A percentile compares a stretch with the other conserved stretches of the same genome.
These are phyloP conservation scores for Phaeosphaeriaceae sp. DNA, from an alignment of 2,329 filamentous ascomycete species.

Conservation along the genomic window DNA sequence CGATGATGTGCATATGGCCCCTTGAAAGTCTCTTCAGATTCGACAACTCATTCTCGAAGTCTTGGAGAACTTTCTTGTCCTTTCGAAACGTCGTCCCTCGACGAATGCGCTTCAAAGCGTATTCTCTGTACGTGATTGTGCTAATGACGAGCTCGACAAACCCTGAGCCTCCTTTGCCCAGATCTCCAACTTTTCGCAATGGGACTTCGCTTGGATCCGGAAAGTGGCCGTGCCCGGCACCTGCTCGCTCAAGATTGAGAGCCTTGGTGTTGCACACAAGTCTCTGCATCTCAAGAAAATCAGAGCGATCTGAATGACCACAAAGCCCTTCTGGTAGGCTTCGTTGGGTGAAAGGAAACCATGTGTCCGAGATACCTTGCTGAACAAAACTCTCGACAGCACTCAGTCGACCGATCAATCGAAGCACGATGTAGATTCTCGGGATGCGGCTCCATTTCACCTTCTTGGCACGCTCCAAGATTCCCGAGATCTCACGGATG, in stretches of 20 bases:
- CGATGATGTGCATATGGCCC: constrained; percentile 23
- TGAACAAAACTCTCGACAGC: constrained; percentile 16
- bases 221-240: constrained; percentile 17
- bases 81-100: constrained; percentile 15
- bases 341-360: constrained; percentile 17
- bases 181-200: constrained; percentile 11
- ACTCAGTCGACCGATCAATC: constrained; percentile 14
- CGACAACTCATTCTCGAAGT: constrained; percentile 21
- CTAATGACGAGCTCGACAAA: constrained; percentile 30
- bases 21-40: constrained; percentile 17
- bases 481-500: constrained; percentile 13
- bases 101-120: constrained; percentile 29
- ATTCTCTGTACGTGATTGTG: constrained; percentile 23
- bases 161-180: constrained; percentile 28
- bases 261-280: constrained; percentile 15
- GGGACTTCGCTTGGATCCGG: constrained; percentile 9
- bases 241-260: constrained; percentile 12
- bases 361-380: constrained; percentile 11
- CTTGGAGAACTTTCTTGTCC: constrained; percentile 10
- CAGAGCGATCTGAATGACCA: constrained; percentile 1
- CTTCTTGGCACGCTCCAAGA: constrained; percentile 10
- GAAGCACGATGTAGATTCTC: constrained; percentile 20
- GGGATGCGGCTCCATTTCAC: constrained; percentile 19
- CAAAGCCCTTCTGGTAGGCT: constrained; percentile 10
- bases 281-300: constrained; percentile 19